A percentile compares a stretch with the other conserved stretches of the same genome.
phyloP scores from a whole-genome alignment of 2,329 filamentous ascomycete species.

The Exophiala calicioides region DNA sequence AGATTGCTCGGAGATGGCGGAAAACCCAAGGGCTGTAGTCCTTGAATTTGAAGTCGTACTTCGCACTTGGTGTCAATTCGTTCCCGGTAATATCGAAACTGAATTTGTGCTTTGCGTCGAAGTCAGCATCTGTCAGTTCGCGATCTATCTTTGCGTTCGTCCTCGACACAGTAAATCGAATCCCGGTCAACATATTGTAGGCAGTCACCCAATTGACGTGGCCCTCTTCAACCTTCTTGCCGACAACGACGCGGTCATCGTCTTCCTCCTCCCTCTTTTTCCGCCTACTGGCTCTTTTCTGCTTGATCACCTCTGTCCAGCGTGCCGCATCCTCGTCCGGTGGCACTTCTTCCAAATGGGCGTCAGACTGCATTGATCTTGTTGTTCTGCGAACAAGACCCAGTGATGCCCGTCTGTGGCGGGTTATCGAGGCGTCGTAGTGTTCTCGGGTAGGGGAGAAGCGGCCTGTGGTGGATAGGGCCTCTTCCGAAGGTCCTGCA shows the following conservation, averaged over 20 bases:
- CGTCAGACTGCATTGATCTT: slow-evolving; percentile 80
- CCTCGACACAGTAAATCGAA: slow-evolving; percentile 92
- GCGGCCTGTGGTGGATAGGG: slow-evolving; percentile 70
- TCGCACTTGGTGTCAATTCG: slow-evolving; percentile 93
- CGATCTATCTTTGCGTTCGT: slow-evolving; percentile 97
- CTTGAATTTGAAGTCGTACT: slow-evolving; percentile 99
- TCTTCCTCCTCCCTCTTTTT: slow-evolving; percentile 86
- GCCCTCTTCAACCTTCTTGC: slow-evolving; percentile 95
- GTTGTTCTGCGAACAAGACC: slow-evolving; percentile 78
- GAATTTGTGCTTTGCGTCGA: slow-evolving; percentile 92
- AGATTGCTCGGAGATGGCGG: slow-evolving; percentile 81
- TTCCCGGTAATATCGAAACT: slow-evolving; percentile 98
- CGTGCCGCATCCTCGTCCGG: slow-evolving; percentile 87
- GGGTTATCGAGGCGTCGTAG: slow-evolving; percentile 38
- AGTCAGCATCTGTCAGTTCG: slow-evolving; percentile 85
- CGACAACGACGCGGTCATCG: slow-evolving; percentile 83
- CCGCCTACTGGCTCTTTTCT: slow-evolving; percentile 86
- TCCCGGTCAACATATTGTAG: slow-evolving; percentile 99
- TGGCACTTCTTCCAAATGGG: slow-evolving; percentile 76
- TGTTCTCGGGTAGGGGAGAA: slow-evolving; percentile 68
- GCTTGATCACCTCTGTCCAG: slow-evolving; percentile 90
- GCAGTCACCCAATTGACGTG: slow-evolving; percentile 97
- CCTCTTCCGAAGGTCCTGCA: slow-evolving; percentile 54
- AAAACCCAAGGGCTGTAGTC: slow-evolving; percentile 99
- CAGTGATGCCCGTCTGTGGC: slow-evolving; percentile 75